phyloP scores from a whole-genome alignment of 2,329 filamentous ascomycete species.

The Dothiorella sarmentorum region DNA sequence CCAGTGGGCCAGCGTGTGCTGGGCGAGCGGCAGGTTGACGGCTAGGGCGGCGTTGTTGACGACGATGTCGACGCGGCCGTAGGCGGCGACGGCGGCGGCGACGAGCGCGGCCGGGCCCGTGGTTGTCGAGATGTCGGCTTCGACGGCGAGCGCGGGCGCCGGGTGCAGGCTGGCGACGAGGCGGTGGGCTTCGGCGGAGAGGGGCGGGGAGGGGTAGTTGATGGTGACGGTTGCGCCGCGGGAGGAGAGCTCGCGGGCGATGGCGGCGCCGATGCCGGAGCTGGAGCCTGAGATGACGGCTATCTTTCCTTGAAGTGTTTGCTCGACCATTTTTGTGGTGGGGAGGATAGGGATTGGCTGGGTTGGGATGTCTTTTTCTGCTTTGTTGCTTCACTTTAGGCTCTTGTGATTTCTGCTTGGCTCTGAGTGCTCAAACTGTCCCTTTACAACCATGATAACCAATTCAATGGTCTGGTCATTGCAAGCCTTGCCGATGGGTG shows the following conservation, averaged over 20 bases:
- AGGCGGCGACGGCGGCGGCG: conserved; percentile 36
- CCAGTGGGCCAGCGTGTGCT: conserved; percentile 41
- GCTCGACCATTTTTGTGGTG: conserved; percentile 10
- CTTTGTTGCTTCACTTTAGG: not conserved
- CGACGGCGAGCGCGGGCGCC: conserved; percentile 35
- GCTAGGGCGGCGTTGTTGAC: conserved; percentile 47
- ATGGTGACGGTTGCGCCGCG: conserved; percentile 45
- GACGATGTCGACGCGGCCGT: conserved; percentile 47
- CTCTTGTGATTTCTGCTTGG: not conserved
- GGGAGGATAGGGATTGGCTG: not conserved
- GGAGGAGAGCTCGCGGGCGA: conserved; percentile 41
- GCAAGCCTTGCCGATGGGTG: not conserved
- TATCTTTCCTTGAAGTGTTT: conserved; percentile 23
- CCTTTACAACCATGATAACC: not conserved
- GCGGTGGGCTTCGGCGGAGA: conserved; percentile 30
- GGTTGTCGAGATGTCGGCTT: conserved; percentile 37
- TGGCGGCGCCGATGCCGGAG: conserved; percentile 44
- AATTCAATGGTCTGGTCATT: not conserved
- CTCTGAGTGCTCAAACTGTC: not conserved
- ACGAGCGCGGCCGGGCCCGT: conserved; percentile 33
- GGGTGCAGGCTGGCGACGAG: conserved; percentile 30
- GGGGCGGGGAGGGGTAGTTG: conserved; percentile 45
- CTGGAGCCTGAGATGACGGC: conserved; percentile 45
- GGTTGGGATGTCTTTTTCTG: not conserved
- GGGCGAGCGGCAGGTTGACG: conserved; percentile 38